Percentiles rank a stretch among this genome's conserved stretches.
phyloP scores from a whole-genome alignment of 306 rosid genomes.

The Amphicarpaea edgeworthii region DNA sequence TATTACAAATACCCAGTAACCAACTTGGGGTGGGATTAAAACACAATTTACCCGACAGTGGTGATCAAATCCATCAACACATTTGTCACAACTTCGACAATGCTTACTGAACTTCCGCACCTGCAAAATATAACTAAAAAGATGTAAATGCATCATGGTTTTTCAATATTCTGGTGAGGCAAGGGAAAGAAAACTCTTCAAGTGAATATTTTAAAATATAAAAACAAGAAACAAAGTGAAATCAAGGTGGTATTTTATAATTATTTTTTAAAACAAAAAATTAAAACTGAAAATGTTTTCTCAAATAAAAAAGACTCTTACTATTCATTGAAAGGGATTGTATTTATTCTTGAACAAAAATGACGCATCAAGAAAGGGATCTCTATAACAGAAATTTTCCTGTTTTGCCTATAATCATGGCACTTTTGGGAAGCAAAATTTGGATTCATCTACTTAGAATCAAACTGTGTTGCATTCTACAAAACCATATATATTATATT shows the following conservation, averaged over 20 bases:
- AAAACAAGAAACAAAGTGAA: constrained; percentile 20
- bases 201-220: constrained; percentile 8
- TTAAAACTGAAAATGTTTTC: neutral
- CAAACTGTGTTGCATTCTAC: constrained; percentile 14
- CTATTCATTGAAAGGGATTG: neutral
- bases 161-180: constrained; percentile 27
- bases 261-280: neutral
- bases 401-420: constrained; percentile 1
- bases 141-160: constrained; percentile 19
- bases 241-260: neutral
- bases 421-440: constrained; percentile 12
- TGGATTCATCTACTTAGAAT: constrained; percentile 9
- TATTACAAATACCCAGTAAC: constrained; percentile 22
- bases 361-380: constrained; percentile 12
- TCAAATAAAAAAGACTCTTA: neutral
- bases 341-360: constrained; percentile 3
- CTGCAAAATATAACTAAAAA: constrained; percentile 52
- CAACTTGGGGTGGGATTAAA: constrained; percentile 7
- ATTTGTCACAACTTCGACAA: constrained; percentile 86
- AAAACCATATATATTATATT: neutral
- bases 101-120: constrained; percentile 88
- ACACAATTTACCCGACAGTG: constrained; percentile 73
- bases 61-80: constrained; percentile 92
- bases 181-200: constrained; percentile 26
- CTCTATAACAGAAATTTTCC: neutral